Base-by-base conservation (phyloP, 345 rosid genomes). In the Eucalyptus virginea region DNA sequence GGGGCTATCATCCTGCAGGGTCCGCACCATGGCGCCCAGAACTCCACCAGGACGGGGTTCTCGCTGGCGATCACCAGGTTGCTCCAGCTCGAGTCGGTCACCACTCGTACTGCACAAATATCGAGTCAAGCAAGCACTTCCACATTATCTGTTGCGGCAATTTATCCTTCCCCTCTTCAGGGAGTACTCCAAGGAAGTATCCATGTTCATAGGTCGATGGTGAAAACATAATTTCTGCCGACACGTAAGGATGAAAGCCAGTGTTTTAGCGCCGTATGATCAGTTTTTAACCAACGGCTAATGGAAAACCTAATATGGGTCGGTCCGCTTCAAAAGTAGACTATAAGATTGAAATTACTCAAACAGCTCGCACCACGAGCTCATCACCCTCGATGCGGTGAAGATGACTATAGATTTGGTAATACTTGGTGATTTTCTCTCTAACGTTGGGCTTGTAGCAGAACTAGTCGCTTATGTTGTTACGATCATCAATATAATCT, bases 11-110 rank as follows among this genome's bases (percentile, higher is more conserved):
- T 95, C 86, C 95, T 91, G 90, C 96, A 96, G 26, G 98, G 98
- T 54, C 97, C 98, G 34, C 98, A 95, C 98, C 98, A 95, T 26
- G 98, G 96, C 15, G 98, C 97, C 96, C 97, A 96, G 77, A 96
- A 96, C 92, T 96, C 96, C 90, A 96, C 98, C 52, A 96, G 92
- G 48, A 94, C 96, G 11, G 96, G 96, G 83, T 23, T 93, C 8
- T 91, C 88, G 40, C 91, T 89, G 19, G 88, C 91, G 9, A 94
- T 88, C 67, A 95, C 96, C 51, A 86, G 88, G 44, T 28, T 87
- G 23, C 89, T 91, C 98, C 98, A 96, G 89, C 89, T 91, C 49
- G 96, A 88, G 58, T 94, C 98, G 16, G 95, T 93, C 90, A 92
- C 96, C 49, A 69, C 95, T 86, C 90, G 87, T 67, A 95, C 98